phyloP scores from a whole-genome alignment of 2,329 filamentous ascomycete species.

The Blastomyces gilchristii region DNA sequence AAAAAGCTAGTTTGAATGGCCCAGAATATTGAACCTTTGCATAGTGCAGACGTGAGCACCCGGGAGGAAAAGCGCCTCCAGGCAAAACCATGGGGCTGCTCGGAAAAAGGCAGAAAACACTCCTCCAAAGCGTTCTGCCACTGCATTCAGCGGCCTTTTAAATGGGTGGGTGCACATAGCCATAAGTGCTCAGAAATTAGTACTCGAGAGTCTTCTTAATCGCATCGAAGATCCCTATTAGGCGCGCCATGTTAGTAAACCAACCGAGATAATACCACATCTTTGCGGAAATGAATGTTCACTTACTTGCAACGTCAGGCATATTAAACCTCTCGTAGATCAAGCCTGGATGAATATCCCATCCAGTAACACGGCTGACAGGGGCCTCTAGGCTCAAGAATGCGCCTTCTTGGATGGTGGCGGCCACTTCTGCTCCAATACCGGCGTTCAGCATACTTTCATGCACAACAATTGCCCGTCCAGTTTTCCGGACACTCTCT shows the following conservation, averaged over 20 bases:
- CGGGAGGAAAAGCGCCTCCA: not conserved
- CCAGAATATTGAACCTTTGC: not conserved
- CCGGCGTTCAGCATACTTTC: constrained; percentile 88
- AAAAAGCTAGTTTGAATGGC: not conserved
- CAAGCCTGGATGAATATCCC: constrained; percentile 73
- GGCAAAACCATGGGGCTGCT: not conserved
- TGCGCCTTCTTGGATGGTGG: constrained; percentile 76
- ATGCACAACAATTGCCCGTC: constrained; percentile 76
- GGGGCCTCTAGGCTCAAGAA: constrained; percentile 79
- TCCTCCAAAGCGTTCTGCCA: not conserved
- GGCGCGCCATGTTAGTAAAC: constrained; percentile 1
- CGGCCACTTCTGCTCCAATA: constrained; percentile 79
- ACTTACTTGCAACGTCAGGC: constrained; percentile 79
- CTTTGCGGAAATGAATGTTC: not conserved
- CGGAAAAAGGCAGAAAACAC: not conserved
- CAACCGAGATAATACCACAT: not conserved
- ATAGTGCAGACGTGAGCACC: not conserved
- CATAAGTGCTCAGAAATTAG: constrained; percentile 24
- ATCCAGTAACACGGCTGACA: constrained; percentile 75
- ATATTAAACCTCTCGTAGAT: constrained; percentile 71
- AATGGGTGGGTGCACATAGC: not conserved
- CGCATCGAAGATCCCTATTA: constrained; percentile 57
- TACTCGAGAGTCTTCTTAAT: constrained; percentile 59
- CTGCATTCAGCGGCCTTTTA: not conserved
- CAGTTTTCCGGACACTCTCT: constrained; percentile 76